These are phyloP conservation scores for Pythium dissotocum DNA, from an alignment of 352 stramenopile species.

Conservation along the genomic window DNA sequence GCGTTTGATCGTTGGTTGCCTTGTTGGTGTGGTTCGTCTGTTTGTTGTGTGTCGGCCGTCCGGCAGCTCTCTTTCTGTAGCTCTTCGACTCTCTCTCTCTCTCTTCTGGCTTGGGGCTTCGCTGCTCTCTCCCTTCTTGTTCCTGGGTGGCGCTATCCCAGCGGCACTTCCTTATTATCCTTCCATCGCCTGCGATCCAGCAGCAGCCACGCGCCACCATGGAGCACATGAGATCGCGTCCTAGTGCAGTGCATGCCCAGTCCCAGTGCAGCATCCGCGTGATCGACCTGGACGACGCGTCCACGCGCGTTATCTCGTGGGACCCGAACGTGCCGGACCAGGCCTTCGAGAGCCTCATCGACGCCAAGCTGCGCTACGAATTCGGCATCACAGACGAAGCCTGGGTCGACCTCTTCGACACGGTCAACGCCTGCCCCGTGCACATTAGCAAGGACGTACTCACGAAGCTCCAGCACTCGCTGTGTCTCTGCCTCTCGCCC, in stretches of 20 bases:
- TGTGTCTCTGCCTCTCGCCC: constrained; percentile 81
- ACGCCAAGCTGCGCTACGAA: constrained; percentile 67
- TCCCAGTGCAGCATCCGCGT: constrained; percentile 59
- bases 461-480: constrained; percentile 40
- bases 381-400: constrained; percentile 85
- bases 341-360: constrained; percentile 78
- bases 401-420: constrained; percentile 87
- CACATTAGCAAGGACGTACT: constrained; percentile 82
- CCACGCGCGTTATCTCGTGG: constrained; percentile 72
- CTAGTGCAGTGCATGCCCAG: constrained; percentile 9
- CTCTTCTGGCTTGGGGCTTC: background rate
- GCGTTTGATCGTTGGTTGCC: constrained; percentile 4
- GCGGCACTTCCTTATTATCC: constrained; percentile 8
- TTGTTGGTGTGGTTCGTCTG: constrained; percentile 6
- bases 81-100: background rate
- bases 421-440: constrained; percentile 77
- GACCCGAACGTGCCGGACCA: constrained; percentile 80
- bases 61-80: background rate
- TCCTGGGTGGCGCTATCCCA: background rate
- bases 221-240: constrained; percentile 19
- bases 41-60: constrained; percentile 4
- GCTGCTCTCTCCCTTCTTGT: constrained; percentile 5
- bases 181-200: background rate
- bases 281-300: constrained; percentile 86
- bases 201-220: constrained; percentile 11